phyloP scores from a whole-genome alignment of 2,329 filamentous ascomycete species.

The Parasarocladium wereldwijsianum region DNA sequence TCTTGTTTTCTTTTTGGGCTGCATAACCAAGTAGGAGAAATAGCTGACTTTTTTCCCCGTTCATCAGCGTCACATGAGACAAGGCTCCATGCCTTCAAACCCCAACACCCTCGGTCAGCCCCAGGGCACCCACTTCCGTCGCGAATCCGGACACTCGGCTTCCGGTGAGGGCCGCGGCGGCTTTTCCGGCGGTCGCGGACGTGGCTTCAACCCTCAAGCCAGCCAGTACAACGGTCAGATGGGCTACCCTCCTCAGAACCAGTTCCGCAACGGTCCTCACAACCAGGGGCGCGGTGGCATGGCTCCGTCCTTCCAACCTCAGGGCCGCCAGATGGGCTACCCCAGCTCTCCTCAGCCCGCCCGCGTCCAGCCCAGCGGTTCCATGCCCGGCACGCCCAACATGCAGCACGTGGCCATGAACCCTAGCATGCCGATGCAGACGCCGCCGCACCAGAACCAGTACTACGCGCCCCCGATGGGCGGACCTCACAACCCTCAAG shows the following conservation, averaged over 20 bases:
- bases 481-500: slow-evolving; percentile 43
- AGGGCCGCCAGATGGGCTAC: slow-evolving; percentile 30
- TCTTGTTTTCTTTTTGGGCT: not conserved
- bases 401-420: slow-evolving; percentile 44
- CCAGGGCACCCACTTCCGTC: slow-evolving; percentile 60
- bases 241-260: slow-evolving; percentile 27
- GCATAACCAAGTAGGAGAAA: not conserved
- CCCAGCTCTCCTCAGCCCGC: slow-evolving; percentile 50
- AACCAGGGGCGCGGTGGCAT: slow-evolving; percentile 39
- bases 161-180: slow-evolving; percentile 44
- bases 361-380: slow-evolving; percentile 48
- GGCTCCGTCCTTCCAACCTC: slow-evolving; percentile 29
- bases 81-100: slow-evolving; percentile 46
- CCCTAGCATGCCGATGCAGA: slow-evolving; percentile 46
- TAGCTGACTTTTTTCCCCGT: slow-evolving; percentile 13
- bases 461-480: slow-evolving; percentile 45
- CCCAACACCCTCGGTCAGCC: slow-evolving; percentile 44
- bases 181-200: slow-evolving; percentile 31
- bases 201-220: slow-evolving; percentile 25
- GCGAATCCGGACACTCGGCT: slow-evolving; percentile 73
- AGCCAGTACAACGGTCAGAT: slow-evolving; percentile 31
- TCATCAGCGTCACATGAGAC: slow-evolving; percentile 52
- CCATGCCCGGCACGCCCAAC: slow-evolving; percentile 55
- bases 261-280: slow-evolving; percentile 21
- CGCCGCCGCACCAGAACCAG: slow-evolving; percentile 41